A percentile compares a stretch with the other conserved stretches of the same genome.
Evolutionary conservation across 2,329 filamentous ascomycete genomes (phyloP).

Genomic region (Paracorniculantispora psalliotae): DNA sequence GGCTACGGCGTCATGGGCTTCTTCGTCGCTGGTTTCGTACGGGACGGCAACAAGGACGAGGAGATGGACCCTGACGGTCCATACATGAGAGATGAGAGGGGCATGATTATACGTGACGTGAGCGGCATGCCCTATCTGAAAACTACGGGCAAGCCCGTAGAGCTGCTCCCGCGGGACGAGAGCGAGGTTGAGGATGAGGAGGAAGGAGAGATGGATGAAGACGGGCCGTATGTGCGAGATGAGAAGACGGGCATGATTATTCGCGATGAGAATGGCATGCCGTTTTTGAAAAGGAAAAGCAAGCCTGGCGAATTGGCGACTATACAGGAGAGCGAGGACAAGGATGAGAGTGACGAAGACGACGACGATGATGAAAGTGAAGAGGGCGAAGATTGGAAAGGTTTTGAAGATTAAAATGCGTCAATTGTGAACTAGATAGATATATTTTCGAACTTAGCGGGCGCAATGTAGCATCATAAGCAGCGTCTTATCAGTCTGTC

Average conservation of each 20-base stretch:
- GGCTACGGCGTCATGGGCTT: constrained; percentile 88
- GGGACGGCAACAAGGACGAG: constrained; percentile 20
- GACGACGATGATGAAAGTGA: not conserved
- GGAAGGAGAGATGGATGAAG: constrained; percentile 18
- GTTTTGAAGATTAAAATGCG: constrained; percentile 21
- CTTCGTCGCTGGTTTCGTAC: constrained; percentile 82
- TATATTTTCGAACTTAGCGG: no score
- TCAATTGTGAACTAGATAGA: no score
- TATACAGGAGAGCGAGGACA: constrained; percentile 22
- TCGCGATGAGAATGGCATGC: constrained; percentile 35
- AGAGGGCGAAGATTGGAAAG: constrained; percentile 1
- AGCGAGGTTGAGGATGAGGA: constrained; percentile 30
- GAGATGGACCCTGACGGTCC: constrained; percentile 37
- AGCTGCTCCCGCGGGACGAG: constrained; percentile 19
- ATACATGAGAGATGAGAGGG: constrained; percentile 50
- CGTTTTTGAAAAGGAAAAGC: constrained; percentile 32
- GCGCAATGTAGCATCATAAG: no score
- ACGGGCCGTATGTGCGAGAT: constrained; percentile 51
- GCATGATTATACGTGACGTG: constrained; percentile 42
- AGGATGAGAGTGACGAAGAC: constrained; percentile 11
- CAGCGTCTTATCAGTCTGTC: no score
- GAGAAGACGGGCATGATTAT: constrained; percentile 49
- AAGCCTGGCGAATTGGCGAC: constrained; percentile 22
- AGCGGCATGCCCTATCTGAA: constrained; percentile 34
- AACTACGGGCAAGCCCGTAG: constrained; percentile 29